Percentiles rank a stretch among this genome's conserved stretches.
Evolutionary conservation across 805 yeast species (phyloP).

Genomic region (Kregervanrija fluxuum): DNA sequence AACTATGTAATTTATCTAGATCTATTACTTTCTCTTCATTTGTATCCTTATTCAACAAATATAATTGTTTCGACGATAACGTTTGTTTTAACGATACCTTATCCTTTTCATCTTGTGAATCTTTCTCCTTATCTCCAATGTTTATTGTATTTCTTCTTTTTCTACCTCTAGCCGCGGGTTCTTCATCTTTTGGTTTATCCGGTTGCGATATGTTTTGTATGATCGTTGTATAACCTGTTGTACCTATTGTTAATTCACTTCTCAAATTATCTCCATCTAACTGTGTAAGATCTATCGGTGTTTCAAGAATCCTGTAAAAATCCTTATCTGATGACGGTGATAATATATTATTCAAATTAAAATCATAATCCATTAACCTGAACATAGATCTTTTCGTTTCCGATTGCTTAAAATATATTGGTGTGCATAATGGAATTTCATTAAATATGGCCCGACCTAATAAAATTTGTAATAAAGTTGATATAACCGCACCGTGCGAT

Average conservation of each 20-base stretch:
- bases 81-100: slow-evolving; percentile 18
- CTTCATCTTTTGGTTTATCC: slow-evolving; percentile 1
- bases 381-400: slow-evolving; percentile 18
- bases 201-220: slow-evolving; percentile 15
- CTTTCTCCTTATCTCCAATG: slow-evolving; percentile 11
- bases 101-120: slow-evolving; percentile 7
- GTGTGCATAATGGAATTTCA: slow-evolving; percentile 34
- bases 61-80: slow-evolving; percentile 22
- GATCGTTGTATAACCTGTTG: slow-evolving; percentile 15
- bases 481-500: slow-evolving; percentile 39
- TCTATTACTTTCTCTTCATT: slow-evolving; percentile 20
- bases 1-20: slow-evolving; percentile 24
- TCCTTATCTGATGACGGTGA: slow-evolving; percentile 20
- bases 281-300: slow-evolving; percentile 21
- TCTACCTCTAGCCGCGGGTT: slow-evolving; percentile 1
- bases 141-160: slow-evolving; percentile 26
- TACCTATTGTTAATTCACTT: slow-evolving; percentile 20
- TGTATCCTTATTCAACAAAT: slow-evolving; percentile 17
- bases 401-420: slow-evolving; percentile 27
- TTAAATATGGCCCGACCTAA: slow-evolving; percentile 31
- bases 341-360: slow-evolving; percentile 23
- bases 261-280: slow-evolving; percentile 21
- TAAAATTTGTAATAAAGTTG: slow-evolving; percentile 32
- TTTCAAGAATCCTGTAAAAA: slow-evolving; percentile 17
- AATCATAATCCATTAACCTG: slow-evolving; percentile 28